Evolutionary conservation across 2,329 filamentous ascomycete species (phyloP), one percentile per base, ranked within the genome.

Genomic region (Epichloe sylvatica): DNA sequence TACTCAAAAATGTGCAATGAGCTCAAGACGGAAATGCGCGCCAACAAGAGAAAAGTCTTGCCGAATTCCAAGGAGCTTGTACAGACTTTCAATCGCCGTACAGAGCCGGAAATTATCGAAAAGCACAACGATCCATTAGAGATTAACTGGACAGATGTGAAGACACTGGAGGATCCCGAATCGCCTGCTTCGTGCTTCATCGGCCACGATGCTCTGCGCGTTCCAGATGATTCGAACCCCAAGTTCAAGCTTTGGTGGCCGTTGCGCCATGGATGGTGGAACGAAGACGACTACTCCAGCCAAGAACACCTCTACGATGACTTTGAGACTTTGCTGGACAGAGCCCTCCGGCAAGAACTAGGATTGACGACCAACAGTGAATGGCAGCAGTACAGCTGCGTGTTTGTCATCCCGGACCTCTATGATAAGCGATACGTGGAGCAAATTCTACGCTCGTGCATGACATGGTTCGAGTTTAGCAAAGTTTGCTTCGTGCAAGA

Each of bases 21-120:
- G 42, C 78, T 98, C 53, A 95, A 94, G 68, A 71, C 83, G 2
- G 85, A 88, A 47, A 94, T 97, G 86, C 83, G 91, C 53, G 79
- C 81, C 57, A 95, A 95, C 69, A 97, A 97, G 74, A 83, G 88
- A 62, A 86, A 94, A 64, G 90, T 96, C 15, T 70, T 97, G 46
- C 92, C 92, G n/a, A 97, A 97, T 63, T 96, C 90, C 0, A 94
- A 95, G 65, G 92, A 98, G 62, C 74, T 96, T 51, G 91, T 96
- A 1, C 81, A 90, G 55, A 97, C 95, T 62, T 97, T 86, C 74
- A 98, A 98, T 66, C 80, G 86, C 48, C 79, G 87, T 45, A 86
- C 82, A 1, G 81, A 85, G 35, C 83, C 88, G 6, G 92, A 97
- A 57, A 78, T 84, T 45, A 97, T 98, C 52, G 83, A 86, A 5